Conservation (phyloP, 352 stramenopile species). For the Phytopythium helicoides region DNA sequence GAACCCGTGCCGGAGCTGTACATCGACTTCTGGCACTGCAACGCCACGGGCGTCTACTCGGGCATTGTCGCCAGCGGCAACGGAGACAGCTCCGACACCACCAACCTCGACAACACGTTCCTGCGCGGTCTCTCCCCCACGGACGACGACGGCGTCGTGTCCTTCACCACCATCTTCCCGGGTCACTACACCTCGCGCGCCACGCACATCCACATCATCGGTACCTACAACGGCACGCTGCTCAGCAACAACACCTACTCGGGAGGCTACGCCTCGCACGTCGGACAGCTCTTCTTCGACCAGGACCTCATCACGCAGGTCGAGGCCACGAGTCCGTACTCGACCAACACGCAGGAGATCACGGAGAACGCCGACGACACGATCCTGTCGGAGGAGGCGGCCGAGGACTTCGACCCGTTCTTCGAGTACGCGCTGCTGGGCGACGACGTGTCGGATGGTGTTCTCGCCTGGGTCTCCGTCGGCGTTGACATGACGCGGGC, state of each 20-base stretch:
- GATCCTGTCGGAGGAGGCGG: constrained; percentile 24
- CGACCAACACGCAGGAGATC: constrained; percentile 24
- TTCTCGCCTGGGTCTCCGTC: constrained; percentile 37
- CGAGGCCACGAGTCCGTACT: constrained; percentile 4
- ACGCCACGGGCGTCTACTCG: constrained; percentile 29
- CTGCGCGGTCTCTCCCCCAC: constrained; percentile 3
- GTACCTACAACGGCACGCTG: constrained; percentile 7
- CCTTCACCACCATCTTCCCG: constrained; percentile 5
- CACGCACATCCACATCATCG: constrained; percentile 2
- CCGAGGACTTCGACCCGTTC: constrained; percentile 25
- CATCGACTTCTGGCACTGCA: no score
- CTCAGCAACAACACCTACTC: constrained; percentile 4
- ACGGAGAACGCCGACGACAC: constrained; percentile 22
- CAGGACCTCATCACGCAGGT: constrained; percentile 5
- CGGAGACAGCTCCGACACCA: no score
- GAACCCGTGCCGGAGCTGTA: no score
- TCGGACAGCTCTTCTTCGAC: constrained; percentile 8
- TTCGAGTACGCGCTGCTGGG: constrained; percentile 33
- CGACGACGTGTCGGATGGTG: constrained; percentile 22
- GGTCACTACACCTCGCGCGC: constrained; percentile 3
- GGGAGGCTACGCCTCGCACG: neutral
- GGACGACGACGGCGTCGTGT: constrained; percentile 1
- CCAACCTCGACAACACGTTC: constrained; percentile 7
- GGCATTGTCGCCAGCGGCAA: constrained; percentile 21
- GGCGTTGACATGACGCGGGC: constrained; percentile 25